phyloP scores from a whole-genome alignment of 2,329 filamentous ascomycete species.

The Pseudocercospora pini-densiflorae region DNA sequence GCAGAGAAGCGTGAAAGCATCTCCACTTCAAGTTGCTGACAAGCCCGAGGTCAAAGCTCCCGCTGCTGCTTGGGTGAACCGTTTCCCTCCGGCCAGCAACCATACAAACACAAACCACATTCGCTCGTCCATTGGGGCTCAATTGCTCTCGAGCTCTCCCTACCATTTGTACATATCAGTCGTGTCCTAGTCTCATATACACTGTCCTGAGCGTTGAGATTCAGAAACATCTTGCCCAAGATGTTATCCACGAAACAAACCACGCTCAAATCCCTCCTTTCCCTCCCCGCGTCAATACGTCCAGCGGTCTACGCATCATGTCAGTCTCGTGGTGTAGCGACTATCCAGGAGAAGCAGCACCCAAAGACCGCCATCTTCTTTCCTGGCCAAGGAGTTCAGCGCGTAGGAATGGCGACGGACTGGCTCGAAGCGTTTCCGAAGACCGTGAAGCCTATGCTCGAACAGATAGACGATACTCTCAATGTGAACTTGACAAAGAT shows the following conservation, averaged over 20 bases:
- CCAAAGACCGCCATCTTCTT: constrained; percentile 46
- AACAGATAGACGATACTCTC: constrained; percentile 82
- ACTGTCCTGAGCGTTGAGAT: neutral
- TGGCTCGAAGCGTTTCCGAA: constrained; percentile 86
- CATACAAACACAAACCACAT: neutral
- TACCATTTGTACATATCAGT: neutral
- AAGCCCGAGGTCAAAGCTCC: neutral
- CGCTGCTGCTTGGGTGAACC: neutral
- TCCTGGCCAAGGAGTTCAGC: constrained; percentile 44
- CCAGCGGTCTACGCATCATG: constrained; percentile 31
- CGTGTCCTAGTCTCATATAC: neutral
- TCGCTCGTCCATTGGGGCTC: neutral
- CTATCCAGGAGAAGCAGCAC: constrained; percentile 27
- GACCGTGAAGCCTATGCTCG: constrained; percentile 75
- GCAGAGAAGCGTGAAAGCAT: neutral
- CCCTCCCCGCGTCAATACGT: constrained; percentile 35
- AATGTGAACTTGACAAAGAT: constrained; percentile 75
- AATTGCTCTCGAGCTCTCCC: neutral
- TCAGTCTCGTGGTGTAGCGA: constrained; percentile 32
- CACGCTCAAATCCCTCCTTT: constrained; percentile 27
- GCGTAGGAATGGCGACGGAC: constrained; percentile 53
- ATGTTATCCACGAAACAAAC: constrained; percentile 4
- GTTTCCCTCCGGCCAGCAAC: constrained; percentile 3
- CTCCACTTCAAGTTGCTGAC: neutral
- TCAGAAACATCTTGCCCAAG: neutral